Evolutionary conservation across 139 green algal genomes (phyloP).

Genomic region (Chlamydomonas applanata): DNA sequence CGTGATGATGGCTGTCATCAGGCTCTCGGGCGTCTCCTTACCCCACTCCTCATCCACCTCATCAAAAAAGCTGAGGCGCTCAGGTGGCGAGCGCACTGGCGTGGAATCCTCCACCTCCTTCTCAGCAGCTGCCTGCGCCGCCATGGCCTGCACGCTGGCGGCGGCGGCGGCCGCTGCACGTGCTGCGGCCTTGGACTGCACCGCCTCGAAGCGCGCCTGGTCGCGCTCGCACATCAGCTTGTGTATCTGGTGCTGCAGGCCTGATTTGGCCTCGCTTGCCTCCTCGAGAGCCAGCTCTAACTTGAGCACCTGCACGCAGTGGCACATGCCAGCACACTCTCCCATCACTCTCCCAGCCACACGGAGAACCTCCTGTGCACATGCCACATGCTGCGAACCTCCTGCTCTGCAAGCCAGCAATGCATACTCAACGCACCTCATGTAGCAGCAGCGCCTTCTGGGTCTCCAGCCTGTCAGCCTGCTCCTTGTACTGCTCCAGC

Average conservation of each 20-base stretch:
- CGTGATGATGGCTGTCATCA: constrained; percentile 53
- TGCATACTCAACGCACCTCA: constrained; percentile 56
- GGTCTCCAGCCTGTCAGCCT: constrained; percentile 47
- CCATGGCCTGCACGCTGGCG: not conserved
- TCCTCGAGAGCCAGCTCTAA: constrained; percentile 41
- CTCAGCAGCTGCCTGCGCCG: too few relatives aligned
- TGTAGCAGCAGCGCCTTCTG: constrained; percentile 71
- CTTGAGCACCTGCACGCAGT: constrained; percentile 31
- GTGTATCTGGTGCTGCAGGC: not conserved
- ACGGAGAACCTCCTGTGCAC: too few relatives aligned
- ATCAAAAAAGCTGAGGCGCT: constrained; percentile 29
- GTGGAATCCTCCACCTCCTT: too few relatives aligned
- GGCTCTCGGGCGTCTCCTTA: constrained; percentile 32
- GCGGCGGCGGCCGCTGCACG: constrained; percentile 15
- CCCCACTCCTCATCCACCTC: constrained; percentile 36
- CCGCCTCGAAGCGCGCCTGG: not conserved
- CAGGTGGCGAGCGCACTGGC: constrained; percentile 8
- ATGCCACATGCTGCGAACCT: too few relatives aligned
- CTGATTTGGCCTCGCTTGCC: constrained; percentile 12
- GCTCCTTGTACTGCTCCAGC: constrained; percentile 33
- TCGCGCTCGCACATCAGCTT: not conserved
- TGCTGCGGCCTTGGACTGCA: constrained; percentile 9
- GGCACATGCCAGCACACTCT: constrained; percentile 1
- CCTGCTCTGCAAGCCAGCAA: too few relatives aligned
- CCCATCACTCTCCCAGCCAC: too few relatives aligned